Evolutionary conservation across 2,329 filamentous ascomycete species (phyloP).

Genomic region (Fusarium veterinarium): DNA sequence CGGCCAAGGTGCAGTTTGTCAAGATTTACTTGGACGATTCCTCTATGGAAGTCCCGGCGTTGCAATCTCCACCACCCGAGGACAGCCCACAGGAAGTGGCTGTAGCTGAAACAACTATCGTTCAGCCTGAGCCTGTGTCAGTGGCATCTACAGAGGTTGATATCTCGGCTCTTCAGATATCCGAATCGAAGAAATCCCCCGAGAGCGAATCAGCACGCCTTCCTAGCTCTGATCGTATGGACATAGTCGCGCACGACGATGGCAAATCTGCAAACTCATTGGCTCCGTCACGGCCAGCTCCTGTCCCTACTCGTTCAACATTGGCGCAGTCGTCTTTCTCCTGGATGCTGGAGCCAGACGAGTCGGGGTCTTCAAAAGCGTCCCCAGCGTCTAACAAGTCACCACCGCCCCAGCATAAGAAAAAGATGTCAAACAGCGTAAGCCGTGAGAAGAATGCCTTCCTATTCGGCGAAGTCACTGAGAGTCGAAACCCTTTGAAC

Average conservation of each 20-base stretch:
- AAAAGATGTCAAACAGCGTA: constrained; percentile 56
- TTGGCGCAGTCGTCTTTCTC: constrained; percentile 81
- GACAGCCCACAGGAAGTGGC: constrained; percentile 24
- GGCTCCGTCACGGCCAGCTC: constrained; percentile 40
- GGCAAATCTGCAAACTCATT: constrained; percentile 7
- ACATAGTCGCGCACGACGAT: constrained; percentile 35
- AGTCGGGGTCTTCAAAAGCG: constrained; percentile 45
- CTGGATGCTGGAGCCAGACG: constrained; percentile 78
- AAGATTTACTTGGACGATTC: constrained; percentile 71
- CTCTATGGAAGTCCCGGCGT: constrained; percentile 60
- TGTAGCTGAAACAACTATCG: constrained; percentile 19
- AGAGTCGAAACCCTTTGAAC: constrained; percentile 51
- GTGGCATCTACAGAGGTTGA: constrained; percentile 15
- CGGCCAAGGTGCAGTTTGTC: constrained; percentile 73
- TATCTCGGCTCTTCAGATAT: constrained; percentile 37
- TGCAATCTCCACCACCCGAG: constrained; percentile 33
- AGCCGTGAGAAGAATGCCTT: constrained; percentile 69
- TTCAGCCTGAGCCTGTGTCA: constrained; percentile 27
- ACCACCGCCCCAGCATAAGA: constrained; percentile 52
- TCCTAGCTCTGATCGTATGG: constrained; percentile 32
- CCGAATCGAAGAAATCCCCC: constrained; percentile 7
- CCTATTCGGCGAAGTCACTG: constrained; percentile 66
- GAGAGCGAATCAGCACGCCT: constrained; percentile 7
- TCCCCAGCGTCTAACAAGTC: constrained; percentile 45
- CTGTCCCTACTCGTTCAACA: constrained; percentile 70